Evolutionary conservation across 202 grass and related monocot genomes (phyloP), one percentile per base, ranked within the genome.

Genomic region (Hordeum pubiflorum): DNA sequence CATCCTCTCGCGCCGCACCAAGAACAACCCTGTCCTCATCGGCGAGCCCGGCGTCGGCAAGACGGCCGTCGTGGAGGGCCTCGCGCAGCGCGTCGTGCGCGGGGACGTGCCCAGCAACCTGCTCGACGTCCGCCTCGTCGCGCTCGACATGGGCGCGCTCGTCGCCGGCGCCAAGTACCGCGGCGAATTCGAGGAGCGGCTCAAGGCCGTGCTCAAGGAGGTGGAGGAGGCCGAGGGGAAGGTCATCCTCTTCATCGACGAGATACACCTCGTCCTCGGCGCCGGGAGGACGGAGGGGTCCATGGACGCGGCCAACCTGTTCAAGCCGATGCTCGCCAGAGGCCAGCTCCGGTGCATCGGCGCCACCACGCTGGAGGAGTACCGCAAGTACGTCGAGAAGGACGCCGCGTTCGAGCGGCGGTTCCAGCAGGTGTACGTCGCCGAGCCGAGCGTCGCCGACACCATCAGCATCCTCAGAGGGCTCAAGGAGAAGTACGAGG

Each of bases 181-280:
- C 3, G 91, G 91, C 15, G 88, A 93, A 43, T 93, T 93, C 79
- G 91, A 91, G 83, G 91, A 92, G 77, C 65, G 90, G 24, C 76
- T 92, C 69, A 91, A 92, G 85, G 58, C 91, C 3, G 89, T 91
- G 84, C 89, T 91, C 22, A 91, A 91, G 89, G 92, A 94, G 81
- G 92, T 89, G 10, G 89, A 91, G 65, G 92, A 89, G 18, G 87
- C 89, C 38, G 69, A 77, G 4, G 92, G 89, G 2, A 94, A 94
- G 84, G 89, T 94, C 0, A 91, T 94, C 29, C 82, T 94, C n/a
- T 94, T 94, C 92, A 91, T 94, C 23, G 92, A 94, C 36, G 92
- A 94, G 79, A 89, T 94, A 8, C 92, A 94, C 58, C 81, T 91
- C 22, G 89, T 94, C 22, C 89, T 94, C 18, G 92, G 89, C 37